Conservation (phyloP, 495 filamentous ascomycete genomes). For the Talaromyces trachyspermus region DNA sequence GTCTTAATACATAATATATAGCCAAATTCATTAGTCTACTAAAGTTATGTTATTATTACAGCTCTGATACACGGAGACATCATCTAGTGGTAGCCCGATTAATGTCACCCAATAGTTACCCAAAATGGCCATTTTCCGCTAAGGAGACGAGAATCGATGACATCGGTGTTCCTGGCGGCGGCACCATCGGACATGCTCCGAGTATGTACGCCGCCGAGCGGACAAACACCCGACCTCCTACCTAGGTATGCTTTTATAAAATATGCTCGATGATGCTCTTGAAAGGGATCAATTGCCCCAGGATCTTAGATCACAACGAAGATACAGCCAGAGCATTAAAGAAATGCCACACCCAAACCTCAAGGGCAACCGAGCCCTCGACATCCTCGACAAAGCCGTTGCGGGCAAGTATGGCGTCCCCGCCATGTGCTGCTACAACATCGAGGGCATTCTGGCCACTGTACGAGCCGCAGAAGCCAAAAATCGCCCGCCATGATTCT, state of each 20-base stretch:
- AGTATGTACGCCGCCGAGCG: neutral
- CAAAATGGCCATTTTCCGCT: conserved; percentile 2
- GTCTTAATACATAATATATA: too few species aligned
- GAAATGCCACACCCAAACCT: conserved; percentile 36
- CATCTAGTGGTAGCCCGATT: too few species aligned
- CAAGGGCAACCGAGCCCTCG: conserved; percentile 57
- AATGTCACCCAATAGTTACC: too few species aligned
- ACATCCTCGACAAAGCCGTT: conserved; percentile 61
- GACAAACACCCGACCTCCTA: neutral
- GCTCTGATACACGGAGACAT: too few species aligned
- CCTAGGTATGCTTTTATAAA: neutral
- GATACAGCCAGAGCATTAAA: neutral
- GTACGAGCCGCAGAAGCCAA: conserved; percentile 72
- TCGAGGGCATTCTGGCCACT: conserved; percentile 73
- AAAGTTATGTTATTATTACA: too few species aligned
- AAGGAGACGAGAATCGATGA: neutral
- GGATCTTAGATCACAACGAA: too few species aligned
- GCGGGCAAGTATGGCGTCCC: conserved; percentile 61
- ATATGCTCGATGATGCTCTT: neutral
- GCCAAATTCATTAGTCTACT: too few species aligned
- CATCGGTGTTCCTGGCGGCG: neutral
- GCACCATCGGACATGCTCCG: conserved; percentile 5
- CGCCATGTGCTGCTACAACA: conserved; percentile 80
- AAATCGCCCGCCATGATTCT: conserved; percentile 71
- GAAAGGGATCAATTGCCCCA: too few species aligned